A percentile compares a stretch with the other conserved stretches of the same genome.
These are phyloP conservation scores for Tuber magnatum DNA, from an alignment of 495 filamentous ascomycete species.

Conservation along the genomic window DNA sequence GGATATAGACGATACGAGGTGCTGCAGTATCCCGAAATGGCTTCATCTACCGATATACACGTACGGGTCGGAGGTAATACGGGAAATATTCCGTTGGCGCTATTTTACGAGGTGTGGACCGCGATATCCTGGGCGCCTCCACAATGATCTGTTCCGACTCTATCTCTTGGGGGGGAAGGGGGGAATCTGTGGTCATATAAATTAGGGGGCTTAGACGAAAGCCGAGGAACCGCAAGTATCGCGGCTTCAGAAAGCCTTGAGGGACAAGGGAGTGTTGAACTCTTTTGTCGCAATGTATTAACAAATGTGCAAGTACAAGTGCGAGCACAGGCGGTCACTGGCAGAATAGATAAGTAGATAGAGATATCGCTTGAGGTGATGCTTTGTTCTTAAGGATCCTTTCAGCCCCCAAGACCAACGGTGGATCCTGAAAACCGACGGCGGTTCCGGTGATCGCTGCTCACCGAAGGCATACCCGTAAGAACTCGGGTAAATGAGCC, in stretches of 20 bases:
- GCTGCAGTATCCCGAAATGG: background rate
- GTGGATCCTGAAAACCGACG: background rate
- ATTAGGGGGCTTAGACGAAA: background rate
- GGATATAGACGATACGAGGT: background rate
- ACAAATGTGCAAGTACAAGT: background rate
- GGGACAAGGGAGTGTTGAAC: too few species aligned
- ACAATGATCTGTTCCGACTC: background rate
- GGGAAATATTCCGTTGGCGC: background rate
- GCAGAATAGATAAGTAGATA: background rate
- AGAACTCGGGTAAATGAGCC: background rate
- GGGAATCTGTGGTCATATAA: background rate
- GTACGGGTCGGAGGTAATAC: background rate
- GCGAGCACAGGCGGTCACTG: background rate
- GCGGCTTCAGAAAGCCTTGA: background rate
- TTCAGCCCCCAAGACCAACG: background rate
- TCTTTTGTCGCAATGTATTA: background rate
- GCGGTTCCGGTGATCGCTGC: background rate
- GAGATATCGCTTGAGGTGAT: background rate
- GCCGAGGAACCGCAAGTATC: background rate
- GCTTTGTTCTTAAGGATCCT: background rate
- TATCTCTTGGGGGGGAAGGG: too few species aligned
- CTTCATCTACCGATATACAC: background rate
- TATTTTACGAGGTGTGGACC: background rate
- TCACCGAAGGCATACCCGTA: background rate
- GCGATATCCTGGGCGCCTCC: background rate